These are phyloP conservation scores for Urostyla sp. DNA, from an alignment of 73 alveolate species.

Conservation along the genomic window DNA sequence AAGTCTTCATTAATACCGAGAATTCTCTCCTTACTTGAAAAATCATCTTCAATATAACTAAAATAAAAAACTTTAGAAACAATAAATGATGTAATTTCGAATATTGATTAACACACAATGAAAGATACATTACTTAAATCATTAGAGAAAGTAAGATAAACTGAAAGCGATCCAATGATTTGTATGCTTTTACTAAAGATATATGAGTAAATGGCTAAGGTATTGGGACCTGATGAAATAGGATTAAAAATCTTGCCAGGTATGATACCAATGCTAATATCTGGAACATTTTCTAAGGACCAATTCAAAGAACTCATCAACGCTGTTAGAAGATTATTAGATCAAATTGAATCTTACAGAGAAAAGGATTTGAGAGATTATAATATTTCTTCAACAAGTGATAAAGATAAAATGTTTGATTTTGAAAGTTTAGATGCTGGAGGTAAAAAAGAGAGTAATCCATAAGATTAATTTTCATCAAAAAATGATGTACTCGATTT, in stretches of 20 bases:
- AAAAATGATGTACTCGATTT: conserved; percentile 52
- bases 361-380: conserved; percentile 78
- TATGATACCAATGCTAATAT: conserved; percentile 85
- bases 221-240: conserved; percentile 85
- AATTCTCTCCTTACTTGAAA: conserved; percentile 67
- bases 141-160: conserved; percentile 80
- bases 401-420: no score
- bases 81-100: conserved; percentile 64
- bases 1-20: conserved; percentile 87
- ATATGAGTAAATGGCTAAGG: conserved; percentile 84
- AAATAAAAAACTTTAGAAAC: conserved; percentile 78
- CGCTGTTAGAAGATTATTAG: conserved; percentile 75
- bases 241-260: conserved; percentile 89
- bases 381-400: neutral
- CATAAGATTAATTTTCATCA: neutral
- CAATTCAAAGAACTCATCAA: conserved; percentile 78
- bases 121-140: conserved; percentile 75
- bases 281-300: conserved; percentile 80
- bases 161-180: conserved; percentile 77
- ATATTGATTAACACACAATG: conserved; percentile 80
- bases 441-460: neutral
- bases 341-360: conserved; percentile 82
- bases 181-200: conserved; percentile 84
- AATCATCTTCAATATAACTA: conserved; percentile 62
- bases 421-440: conserved; percentile 11